Percentiles rank a stretch among this genome's conserved stretches.
Evolutionary conservation across 192 early-diverging fungal genomes (phyloP).

Genomic region (Entophlyctis luteolus): DNA sequence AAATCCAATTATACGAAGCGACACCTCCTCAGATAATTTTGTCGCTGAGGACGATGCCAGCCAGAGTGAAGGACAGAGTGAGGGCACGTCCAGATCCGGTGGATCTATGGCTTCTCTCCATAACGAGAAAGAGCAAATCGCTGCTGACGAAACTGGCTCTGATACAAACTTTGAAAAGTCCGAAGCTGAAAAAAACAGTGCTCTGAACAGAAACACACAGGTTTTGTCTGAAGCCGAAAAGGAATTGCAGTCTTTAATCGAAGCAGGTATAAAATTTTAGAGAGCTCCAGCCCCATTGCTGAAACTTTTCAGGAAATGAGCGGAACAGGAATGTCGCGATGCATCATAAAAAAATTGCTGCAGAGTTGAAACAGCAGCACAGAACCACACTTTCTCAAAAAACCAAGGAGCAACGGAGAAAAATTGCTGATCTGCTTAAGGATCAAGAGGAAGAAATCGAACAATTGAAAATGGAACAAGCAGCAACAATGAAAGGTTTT

Average conservation of each 20-base stretch:
- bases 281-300: background rate
- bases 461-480: constrained; percentile 24
- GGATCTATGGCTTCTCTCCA: background rate
- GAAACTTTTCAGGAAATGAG: constrained; percentile 12
- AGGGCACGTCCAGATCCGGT: constrained; percentile 2
- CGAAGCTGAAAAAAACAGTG: constrained; percentile 21
- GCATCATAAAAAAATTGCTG: constrained; percentile 26
- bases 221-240: constrained; percentile 15
- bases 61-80: background rate
- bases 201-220: constrained; percentile 9
- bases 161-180: background rate
- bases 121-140: background rate
- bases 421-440: constrained; percentile 19
- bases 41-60: background rate
- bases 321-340: background rate
- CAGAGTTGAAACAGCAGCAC: constrained; percentile 21
- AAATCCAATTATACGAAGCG: constrained; percentile 22
- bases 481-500: constrained; percentile 15
- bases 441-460: constrained; percentile 32
- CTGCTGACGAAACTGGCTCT: background rate
- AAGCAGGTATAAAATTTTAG: background rate
- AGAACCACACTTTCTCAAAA: background rate
- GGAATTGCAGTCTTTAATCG: background rate
- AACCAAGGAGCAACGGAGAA: constrained; percentile 14
- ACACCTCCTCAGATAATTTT: background rate